These are phyloP conservation scores for Aphanomyces cochlioides DNA, from an alignment of 352 stramenopile species.

Conservation along the genomic window DNA sequence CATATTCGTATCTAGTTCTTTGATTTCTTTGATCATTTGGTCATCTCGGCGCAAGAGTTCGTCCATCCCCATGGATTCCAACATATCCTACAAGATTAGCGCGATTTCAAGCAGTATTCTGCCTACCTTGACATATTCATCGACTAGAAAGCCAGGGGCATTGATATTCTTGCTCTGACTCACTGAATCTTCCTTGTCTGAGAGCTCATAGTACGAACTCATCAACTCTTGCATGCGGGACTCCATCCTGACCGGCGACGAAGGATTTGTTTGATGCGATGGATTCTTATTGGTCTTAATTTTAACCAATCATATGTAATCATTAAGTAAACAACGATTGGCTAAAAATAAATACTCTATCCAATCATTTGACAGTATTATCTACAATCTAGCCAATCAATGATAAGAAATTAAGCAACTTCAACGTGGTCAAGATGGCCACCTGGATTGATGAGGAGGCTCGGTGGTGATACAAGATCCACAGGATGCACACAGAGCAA, in stretches of 20 bases:
- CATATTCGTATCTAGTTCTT: slow-evolving; percentile 97
- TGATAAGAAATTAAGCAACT: no score
- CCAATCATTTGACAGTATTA: not conserved
- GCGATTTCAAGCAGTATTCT: no score
- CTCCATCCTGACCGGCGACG: slow-evolving; percentile 22
- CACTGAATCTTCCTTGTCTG: slow-evolving; percentile 44
- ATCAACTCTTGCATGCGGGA: slow-evolving; percentile 85
- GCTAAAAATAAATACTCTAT: not conserved
- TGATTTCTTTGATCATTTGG: slow-evolving; percentile 85
- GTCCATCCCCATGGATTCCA: slow-evolving; percentile 56
- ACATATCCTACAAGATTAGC: slow-evolving; percentile 43
- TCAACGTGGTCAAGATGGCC: no score
- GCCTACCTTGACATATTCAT: slow-evolving; percentile 69
- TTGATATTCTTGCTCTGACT: slow-evolving; percentile 73
- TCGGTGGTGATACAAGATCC: no score
- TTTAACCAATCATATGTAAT: not conserved
- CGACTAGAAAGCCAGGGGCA: slow-evolving; percentile 59
- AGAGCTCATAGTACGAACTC: slow-evolving; percentile 83
- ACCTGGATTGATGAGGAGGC: no score
- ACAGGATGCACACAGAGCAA: no score
- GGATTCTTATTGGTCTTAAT: not conserved
- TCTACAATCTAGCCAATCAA: slow-evolving; percentile 9
- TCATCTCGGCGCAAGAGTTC: slow-evolving; percentile 72
- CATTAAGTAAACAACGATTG: not conserved
- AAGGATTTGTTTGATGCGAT: slow-evolving; percentile 15